Percentiles rank a stretch among this genome's conserved stretches.
Conservation (phyloP, 2,329 filamentous ascomycete genomes). For the Pseudophaeomoniella oleicola region DNA sequence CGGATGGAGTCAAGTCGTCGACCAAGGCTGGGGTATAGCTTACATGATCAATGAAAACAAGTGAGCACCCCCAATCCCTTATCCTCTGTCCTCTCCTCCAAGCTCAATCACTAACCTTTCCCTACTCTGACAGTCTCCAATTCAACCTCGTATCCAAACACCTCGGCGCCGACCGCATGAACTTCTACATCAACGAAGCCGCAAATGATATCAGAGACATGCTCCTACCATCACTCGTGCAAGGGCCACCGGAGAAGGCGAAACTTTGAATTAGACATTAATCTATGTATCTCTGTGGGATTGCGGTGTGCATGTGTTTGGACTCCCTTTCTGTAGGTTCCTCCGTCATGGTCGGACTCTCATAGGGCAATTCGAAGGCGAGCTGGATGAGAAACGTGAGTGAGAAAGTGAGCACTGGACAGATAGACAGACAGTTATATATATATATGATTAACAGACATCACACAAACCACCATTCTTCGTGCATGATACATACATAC, state of each 20-base stretch:
- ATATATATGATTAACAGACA: too few relatives aligned
- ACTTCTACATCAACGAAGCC: constrained; percentile 88
- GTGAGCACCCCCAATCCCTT: constrained; percentile 28
- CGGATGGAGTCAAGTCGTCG: constrained; percentile 95
- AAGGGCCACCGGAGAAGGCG: constrained; percentile 57
- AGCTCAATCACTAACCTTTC: constrained; percentile 6
- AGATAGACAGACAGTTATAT: too few relatives aligned
- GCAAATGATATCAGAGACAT: constrained; percentile 80
- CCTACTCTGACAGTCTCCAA: constrained; percentile 58
- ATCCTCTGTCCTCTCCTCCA: background rate
- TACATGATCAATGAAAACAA: constrained; percentile 99
- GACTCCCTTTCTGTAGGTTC: too few relatives aligned
- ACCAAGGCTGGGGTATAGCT: constrained; percentile 90
- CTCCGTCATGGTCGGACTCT: too few relatives aligned
- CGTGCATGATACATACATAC: too few relatives aligned
- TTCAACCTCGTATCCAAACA: constrained; percentile 97
- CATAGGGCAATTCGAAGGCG: too few relatives aligned
- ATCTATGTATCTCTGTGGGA: background rate
- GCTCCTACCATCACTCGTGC: constrained; percentile 55
- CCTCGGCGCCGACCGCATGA: constrained; percentile 82
- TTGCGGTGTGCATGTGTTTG: background rate
- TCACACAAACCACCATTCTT: too few relatives aligned
- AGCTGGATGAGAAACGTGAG: too few relatives aligned
- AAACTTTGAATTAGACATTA: constrained; percentile 51
- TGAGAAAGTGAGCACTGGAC: too few relatives aligned